A percentile compares a stretch with the other conserved stretches of the same genome.
These are phyloP conservation scores for Globisporangium cystogenes DNA, from an alignment of 352 stramenopile species.

Conservation along the genomic window DNA sequence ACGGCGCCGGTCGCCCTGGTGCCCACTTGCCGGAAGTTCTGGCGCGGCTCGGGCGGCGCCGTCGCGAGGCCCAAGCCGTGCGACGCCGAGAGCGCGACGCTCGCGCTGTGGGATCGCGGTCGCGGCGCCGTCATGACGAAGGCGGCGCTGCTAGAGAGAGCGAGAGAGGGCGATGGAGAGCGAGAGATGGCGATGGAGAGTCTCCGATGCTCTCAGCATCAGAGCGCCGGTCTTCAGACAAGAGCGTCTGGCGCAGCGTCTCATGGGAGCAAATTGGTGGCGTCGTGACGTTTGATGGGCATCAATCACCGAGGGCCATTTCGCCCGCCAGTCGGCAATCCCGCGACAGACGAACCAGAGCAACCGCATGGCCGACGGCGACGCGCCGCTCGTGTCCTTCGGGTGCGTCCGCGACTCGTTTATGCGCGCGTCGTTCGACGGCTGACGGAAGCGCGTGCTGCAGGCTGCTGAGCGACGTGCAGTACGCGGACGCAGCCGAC, in stretches of 20 bases:
- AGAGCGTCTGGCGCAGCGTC: too few species aligned
- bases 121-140: constrained; percentile 3
- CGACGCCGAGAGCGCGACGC: background rate
- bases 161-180: background rate
- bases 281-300: too few species aligned
- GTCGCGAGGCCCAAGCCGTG: constrained; percentile 5
- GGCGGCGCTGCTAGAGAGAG: background rate
- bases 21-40: constrained; percentile 64
- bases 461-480: constrained; percentile 68
- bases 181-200: background rate
- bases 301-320: too few species aligned
- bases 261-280: too few species aligned
- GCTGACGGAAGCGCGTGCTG: too few species aligned
- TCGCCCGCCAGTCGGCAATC: background rate
- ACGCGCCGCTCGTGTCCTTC: constrained; percentile 44
- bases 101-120: background rate
- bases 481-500: constrained; percentile 79
- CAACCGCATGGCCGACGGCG: background rate
- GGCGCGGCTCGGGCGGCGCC: constrained; percentile 13
- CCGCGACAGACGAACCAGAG: background rate
- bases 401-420: constrained; percentile 23
- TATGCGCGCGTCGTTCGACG: too few species aligned
- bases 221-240: background rate
- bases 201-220: too few species aligned
- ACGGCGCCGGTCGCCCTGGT: constrained; percentile 34